Base-by-base conservation (phyloP, 169 alveolate species). In the Gregarina niphandrodes region DNA sequence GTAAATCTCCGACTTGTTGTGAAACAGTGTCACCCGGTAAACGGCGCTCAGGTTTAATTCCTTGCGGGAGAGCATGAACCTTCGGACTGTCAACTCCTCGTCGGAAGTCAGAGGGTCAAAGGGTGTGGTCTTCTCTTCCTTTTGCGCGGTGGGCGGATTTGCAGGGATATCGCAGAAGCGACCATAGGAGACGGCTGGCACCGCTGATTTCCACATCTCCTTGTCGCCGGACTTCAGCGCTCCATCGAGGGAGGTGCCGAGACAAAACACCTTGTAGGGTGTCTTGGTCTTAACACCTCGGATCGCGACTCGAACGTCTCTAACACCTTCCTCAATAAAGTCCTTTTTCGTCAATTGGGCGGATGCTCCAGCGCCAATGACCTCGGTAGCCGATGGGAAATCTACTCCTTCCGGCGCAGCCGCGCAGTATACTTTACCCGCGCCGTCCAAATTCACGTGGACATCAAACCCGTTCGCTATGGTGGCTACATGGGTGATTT, bases 161-260 rank as follows among this genome's bases (percentile, higher is more conserved):
- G 66, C 65, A n/a, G n/a, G n/a, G 32, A 61, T 61, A 31, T 61
- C 67, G 21, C 71, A 61, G 34, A 56, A 61, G 7, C 42, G 40
- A 28, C 71, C 71, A 29, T 45, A 61, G 3, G 70, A 61, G 22
- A 67, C 42, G 21, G 54, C 59, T 17, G 53, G 64, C 18, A 47
- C 42, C 9, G 59, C 67, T 22, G 49, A 40, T n/a, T 43, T 58
- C 62, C 67, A 49, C 42, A 61, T 61, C 37, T 58, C 55, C n/a
- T 51, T 39, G 23, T 52, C 41, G n/a, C n/a, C n/a, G n/a, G n/a
- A n/a, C n/a, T n/a, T 48, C n/a, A 54, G 37, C n/a, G 42, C 21
- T 28, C 69, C 62, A 19, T 53, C 44, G 12, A 63, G 52, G 22
- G 57, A 42, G 15, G 43, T 21, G 4, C 63, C 65, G 49, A 56